Percentiles rank a stretch among this genome's conserved stretches.
Conservation (phyloP, 2,329 filamentous ascomycete genomes). For the Apiospora hydei region DNA sequence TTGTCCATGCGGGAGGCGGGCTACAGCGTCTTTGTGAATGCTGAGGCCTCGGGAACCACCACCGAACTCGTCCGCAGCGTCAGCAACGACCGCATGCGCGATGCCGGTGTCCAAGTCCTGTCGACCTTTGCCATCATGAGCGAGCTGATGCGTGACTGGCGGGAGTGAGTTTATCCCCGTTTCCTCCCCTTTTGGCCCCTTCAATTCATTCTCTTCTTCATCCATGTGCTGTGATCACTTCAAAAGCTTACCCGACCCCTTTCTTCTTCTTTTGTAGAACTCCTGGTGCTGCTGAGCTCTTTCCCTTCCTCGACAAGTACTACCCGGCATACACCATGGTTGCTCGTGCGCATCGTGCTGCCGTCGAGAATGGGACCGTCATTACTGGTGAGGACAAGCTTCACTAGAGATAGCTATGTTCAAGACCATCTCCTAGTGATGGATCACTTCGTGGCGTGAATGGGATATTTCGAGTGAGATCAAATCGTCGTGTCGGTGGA, state of each 20-base stretch:
- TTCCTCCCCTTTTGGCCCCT: background rate
- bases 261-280: slow-evolving; percentile 39
- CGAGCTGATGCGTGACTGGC: slow-evolving; percentile 77
- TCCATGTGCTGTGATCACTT: background rate
- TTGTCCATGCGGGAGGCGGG: slow-evolving; percentile 75
- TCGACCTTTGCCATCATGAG: slow-evolving; percentile 69
- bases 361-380: slow-evolving; percentile 66
- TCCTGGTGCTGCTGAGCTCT: slow-evolving; percentile 60
- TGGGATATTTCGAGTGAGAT: background rate
- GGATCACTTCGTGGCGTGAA: background rate
- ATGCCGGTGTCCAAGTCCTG: slow-evolving; percentile 70
- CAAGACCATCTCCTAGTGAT: slow-evolving; percentile 8
- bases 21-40: slow-evolving; percentile 77
- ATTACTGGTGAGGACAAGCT: slow-evolving; percentile 58
- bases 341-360: slow-evolving; percentile 66
- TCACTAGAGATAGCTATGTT: slow-evolving; percentile 25
- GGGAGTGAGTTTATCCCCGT: slow-evolving; percentile 36
- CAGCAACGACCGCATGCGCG: slow-evolving; percentile 71
- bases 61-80: slow-evolving; percentile 66
- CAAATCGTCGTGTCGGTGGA: background rate
- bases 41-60: slow-evolving; percentile 74
- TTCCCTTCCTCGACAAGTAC: slow-evolving; percentile 71
- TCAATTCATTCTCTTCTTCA: background rate
- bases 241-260: background rate
- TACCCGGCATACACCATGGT: slow-evolving; percentile 70